phyloP scores from a whole-genome alignment of 2,329 filamentous ascomycete species.

The Fusarium temperatum region DNA sequence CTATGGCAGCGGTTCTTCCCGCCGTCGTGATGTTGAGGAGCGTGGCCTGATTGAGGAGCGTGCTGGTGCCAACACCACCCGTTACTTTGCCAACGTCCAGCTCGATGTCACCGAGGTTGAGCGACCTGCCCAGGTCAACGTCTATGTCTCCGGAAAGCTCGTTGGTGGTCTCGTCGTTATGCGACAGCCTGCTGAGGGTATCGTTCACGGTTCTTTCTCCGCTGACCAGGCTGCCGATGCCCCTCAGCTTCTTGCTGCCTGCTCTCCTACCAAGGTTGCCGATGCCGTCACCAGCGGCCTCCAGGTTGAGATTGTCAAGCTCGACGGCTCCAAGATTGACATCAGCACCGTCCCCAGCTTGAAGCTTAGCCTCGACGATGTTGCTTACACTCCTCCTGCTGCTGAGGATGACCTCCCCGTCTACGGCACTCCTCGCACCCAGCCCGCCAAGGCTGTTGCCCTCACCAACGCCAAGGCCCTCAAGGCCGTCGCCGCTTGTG shows the following conservation, averaged over 20 bases:
- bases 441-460: constrained; percentile 31
- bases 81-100: constrained; percentile 49
- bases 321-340: constrained; percentile 50
- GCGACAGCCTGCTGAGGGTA: constrained; percentile 47
- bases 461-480: constrained; percentile 26
- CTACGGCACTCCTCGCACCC: constrained; percentile 30
- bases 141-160: constrained; percentile 46
- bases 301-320: constrained; percentile 48
- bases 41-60: constrained; percentile 25
- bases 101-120: constrained; percentile 49
- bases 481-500: constrained; percentile 34
- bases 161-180: constrained; percentile 50
- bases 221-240: constrained; percentile 72
- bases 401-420: constrained; percentile 43
- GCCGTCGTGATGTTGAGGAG: constrained; percentile 27
- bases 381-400: constrained; percentile 41
- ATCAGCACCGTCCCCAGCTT: constrained; percentile 49
- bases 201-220: constrained; percentile 48
- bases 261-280: constrained; percentile 36
- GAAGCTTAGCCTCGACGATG: constrained; percentile 43
- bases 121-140: constrained; percentile 47
- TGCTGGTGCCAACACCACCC: constrained; percentile 33
- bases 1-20: constrained; percentile 36
- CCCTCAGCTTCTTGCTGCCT: constrained; percentile 56
- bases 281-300: constrained; percentile 41